These are phyloP conservation scores for Penicillium canescens DNA, from an alignment of 495 filamentous ascomycete species.

Conservation along the genomic window DNA sequence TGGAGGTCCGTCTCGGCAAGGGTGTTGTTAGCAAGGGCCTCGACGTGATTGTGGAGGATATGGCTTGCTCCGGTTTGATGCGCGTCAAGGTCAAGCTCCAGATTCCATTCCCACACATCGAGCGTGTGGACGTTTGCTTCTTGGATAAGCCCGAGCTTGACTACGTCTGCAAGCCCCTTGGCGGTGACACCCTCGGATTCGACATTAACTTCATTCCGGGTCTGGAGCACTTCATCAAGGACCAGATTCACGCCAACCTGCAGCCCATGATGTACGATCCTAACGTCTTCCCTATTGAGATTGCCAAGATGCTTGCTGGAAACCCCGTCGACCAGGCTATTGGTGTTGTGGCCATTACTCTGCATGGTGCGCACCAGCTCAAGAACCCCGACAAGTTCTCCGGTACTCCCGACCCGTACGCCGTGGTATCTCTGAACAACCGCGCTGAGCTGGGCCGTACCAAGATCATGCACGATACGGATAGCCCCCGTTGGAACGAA, in stretches of 20 bases:
- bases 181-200: constrained; percentile 92
- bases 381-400: constrained; percentile 95
- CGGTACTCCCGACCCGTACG: constrained; percentile 92
- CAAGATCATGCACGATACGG: constrained; percentile 80
- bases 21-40: constrained; percentile 94
- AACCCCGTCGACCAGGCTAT: constrained; percentile 93
- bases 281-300: constrained; percentile 97
- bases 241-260: constrained; percentile 90
- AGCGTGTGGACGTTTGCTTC: constrained; percentile 90
- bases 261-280: constrained; percentile 96
- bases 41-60: constrained; percentile 96
- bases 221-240: constrained; percentile 88
- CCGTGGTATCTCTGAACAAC: constrained; percentile 81
- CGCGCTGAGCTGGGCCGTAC: constrained; percentile 79
- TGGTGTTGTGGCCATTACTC: constrained; percentile 86
- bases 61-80: constrained; percentile 93
- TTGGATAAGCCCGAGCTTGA: constrained; percentile 75
- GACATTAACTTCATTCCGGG: constrained; percentile 99
- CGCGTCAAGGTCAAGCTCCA: constrained; percentile 96
- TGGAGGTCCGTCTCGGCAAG: constrained; percentile 92
- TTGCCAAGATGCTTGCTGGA: constrained; percentile 98
- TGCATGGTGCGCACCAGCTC: constrained; percentile 86
- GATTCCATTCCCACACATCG: constrained; percentile 91
- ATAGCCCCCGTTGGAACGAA: constrained; percentile 92
- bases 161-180: constrained; percentile 96